phyloP scores from a whole-genome alignment of 176 grass and related monocot species.

The Bothriochloa decipiens region DNA sequence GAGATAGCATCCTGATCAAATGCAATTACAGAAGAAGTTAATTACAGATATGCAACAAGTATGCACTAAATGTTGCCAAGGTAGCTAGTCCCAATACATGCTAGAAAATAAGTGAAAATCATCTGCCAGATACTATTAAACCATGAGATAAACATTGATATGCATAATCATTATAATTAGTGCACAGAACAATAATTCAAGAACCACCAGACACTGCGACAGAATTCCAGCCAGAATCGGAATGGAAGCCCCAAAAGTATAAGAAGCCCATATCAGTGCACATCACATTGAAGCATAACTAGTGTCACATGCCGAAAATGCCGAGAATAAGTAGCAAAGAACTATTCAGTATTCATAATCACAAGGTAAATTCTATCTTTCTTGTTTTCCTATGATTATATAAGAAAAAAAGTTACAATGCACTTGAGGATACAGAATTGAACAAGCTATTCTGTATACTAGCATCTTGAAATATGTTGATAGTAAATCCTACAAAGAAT shows the following conservation, averaged over 20 bases:
- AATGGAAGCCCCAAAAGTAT: neutral
- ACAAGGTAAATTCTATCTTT: neutral
- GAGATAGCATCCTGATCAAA: neutral
- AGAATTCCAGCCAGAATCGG: neutral
- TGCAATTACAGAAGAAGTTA: neutral
- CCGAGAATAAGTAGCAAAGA: neutral
- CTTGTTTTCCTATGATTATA: neutral
- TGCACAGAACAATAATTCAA: neutral
- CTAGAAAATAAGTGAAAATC: neutral
- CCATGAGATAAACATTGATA: neutral
- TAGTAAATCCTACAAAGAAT: neutral
- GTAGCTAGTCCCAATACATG: neutral
- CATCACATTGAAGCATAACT: neutral
- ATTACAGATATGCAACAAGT: neutral
- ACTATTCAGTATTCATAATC: constrained; percentile 3
- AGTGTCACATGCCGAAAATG: too few species aligned
- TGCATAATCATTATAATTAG: neutral
- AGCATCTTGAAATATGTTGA: neutral
- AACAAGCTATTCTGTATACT: neutral
- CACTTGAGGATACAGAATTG: neutral
- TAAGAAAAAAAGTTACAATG: neutral
- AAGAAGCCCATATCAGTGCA: neutral
- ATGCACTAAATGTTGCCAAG: neutral
- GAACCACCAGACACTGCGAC: neutral
- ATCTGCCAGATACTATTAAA: neutral